Percentiles rank a stretch among this genome's conserved stretches.
Evolutionary conservation across 495 filamentous ascomycete genomes (phyloP).

Genomic region (Xylaria longipes): DNA sequence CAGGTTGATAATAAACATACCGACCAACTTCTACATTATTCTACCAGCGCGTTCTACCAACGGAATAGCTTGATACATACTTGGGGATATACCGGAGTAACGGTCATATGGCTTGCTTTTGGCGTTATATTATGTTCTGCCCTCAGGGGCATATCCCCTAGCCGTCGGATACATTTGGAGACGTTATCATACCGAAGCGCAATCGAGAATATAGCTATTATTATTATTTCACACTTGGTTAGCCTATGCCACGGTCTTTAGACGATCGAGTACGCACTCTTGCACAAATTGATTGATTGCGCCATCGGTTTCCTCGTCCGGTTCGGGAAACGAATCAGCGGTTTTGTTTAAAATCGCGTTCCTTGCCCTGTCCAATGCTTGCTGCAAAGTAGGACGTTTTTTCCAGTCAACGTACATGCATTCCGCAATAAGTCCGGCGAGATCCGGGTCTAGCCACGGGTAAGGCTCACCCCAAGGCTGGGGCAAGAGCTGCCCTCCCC

Average conservation of each 20-base stretch:
- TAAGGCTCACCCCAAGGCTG: background rate
- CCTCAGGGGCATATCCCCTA: background rate
- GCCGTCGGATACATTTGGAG: background rate
- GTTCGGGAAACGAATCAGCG: background rate
- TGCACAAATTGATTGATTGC: slow-evolving; percentile 10
- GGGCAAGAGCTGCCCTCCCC: background rate
- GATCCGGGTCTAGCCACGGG: slow-evolving; percentile 14
- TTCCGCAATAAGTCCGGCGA: slow-evolving; percentile 12
- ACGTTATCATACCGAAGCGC: background rate
- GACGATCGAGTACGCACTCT: background rate
- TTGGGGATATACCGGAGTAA: background rate
- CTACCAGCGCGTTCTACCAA: background rate
- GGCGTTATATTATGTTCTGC: background rate
- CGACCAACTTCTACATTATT: background rate
- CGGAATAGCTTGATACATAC: background rate
- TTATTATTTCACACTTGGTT: background rate
- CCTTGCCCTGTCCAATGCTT: background rate
- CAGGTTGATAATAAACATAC: background rate
- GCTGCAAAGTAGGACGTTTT: slow-evolving; percentile 1
- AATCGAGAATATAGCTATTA: slow-evolving; percentile 16
- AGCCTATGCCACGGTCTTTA: background rate
- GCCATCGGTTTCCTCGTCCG: slow-evolving; percentile 9
- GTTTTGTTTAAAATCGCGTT: slow-evolving; percentile 4
- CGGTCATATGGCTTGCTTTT: background rate
- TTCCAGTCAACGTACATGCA: slow-evolving; percentile 1